A percentile compares a stretch with the other conserved stretches of the same genome.
Conservation (phyloP, 306 rosid genomes). For the Quercus suber region DNA sequence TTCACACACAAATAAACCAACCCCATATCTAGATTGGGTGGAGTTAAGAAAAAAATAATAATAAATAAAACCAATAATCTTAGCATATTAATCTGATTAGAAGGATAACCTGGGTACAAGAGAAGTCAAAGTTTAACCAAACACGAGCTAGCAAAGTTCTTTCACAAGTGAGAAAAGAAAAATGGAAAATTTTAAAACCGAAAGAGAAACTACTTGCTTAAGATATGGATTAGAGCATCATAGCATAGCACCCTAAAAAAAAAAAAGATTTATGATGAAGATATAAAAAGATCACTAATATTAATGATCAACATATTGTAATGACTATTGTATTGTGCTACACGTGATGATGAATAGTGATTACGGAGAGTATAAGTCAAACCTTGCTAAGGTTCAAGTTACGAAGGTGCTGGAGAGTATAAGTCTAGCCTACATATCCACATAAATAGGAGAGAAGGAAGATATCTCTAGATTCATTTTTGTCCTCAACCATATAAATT, state of each 20-base stretch:
- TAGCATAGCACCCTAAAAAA: background rate
- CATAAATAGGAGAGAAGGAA: background rate
- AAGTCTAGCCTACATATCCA: background rate
- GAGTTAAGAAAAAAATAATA: background rate
- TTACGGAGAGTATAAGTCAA: background rate
- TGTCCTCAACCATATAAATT: background rate
- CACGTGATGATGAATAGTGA: background rate
- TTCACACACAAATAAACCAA: background rate
- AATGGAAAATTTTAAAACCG: background rate
- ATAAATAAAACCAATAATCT: background rate
- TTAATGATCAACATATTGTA: background rate
- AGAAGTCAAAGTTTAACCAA: background rate
- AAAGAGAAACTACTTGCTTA: background rate
- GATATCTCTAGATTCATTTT: background rate
- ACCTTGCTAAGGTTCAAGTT: conserved; percentile 1
- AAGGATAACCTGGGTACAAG: background rate
- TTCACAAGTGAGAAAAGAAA: background rate
- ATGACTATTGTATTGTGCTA: conserved; percentile 1
- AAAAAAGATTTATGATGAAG: background rate
- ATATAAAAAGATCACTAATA: background rate
- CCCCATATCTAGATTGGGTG: background rate
- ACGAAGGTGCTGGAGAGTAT: background rate
- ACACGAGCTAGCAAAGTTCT: background rate
- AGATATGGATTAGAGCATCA: background rate
- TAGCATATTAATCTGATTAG: background rate